These are phyloP conservation scores for Thraustochytrium sp. DNA, from an alignment of 352 stramenopile genomes.

Conservation along the genomic window DNA sequence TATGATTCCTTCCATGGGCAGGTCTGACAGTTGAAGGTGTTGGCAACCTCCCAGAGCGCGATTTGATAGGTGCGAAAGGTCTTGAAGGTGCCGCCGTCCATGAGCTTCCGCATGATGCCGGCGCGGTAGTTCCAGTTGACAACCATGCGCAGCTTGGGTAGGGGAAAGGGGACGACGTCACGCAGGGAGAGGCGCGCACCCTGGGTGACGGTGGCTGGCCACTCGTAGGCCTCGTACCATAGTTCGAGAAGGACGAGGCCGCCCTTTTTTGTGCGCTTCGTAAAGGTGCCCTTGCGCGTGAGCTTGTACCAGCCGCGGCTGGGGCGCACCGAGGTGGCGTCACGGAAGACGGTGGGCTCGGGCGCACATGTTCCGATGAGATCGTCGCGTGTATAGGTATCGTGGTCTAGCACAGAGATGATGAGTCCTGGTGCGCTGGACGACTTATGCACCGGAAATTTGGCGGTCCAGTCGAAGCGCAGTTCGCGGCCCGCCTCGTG, in stretches of 20 bases:
- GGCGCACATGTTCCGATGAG: neutral
- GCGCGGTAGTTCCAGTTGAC: constrained; percentile 5
- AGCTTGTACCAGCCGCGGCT: neutral
- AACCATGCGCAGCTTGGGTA: neutral
- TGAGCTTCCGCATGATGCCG: neutral
- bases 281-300: neutral
- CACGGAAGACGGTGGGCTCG: neutral
- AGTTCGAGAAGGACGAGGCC: neutral
- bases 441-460: neutral
- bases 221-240: neutral
- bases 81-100: neutral
- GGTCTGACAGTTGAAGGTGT: neutral
- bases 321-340: neutral
- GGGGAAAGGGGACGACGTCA: neutral
- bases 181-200: neutral
- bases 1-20: neutral
- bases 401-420: constrained; percentile 13
- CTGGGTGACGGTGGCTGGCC: neutral
- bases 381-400: constrained; percentile 13
- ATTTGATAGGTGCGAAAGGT: constrained; percentile 18
- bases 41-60: neutral
- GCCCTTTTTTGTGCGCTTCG: neutral
- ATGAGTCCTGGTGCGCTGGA: neutral
- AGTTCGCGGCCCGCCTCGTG: neutral
- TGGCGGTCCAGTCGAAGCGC: constrained; percentile 8